A percentile compares a stretch with the other conserved stretches of the same genome.
These are phyloP conservation scores for Penicillium sp. DNA, from an alignment of 2,329 filamentous ascomycete species.

Conservation along the genomic window DNA sequence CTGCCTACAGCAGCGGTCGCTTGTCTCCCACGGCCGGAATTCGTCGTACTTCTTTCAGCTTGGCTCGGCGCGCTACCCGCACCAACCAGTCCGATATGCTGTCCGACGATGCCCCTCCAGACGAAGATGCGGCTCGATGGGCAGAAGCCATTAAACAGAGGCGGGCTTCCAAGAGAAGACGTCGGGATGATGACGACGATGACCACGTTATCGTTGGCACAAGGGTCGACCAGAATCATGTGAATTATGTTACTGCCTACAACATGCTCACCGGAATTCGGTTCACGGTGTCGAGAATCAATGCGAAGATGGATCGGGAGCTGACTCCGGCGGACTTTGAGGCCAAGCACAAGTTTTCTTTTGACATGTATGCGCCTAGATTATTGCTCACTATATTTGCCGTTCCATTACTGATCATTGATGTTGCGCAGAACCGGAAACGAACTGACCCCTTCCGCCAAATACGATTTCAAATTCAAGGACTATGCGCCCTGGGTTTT, in stretches of 20 bases:
- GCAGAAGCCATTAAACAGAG: constrained; percentile 88
- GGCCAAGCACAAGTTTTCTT: constrained; percentile 92
- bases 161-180: constrained; percentile 70
- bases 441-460: constrained; percentile 91
- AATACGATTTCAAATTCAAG: constrained; percentile 99
- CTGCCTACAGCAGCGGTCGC: constrained; percentile 60
- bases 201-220: constrained; percentile 83
- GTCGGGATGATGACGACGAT: constrained; percentile 84
- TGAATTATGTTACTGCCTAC: constrained; percentile 95
- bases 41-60: constrained; percentile 71
- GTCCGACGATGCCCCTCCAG: constrained; percentile 76
- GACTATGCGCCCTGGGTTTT: constrained; percentile 99
- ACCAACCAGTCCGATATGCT: constrained; percentile 73
- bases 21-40: constrained; percentile 64
- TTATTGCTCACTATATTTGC: too few relatives aligned
- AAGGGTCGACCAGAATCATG: constrained; percentile 93
- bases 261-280: constrained; percentile 99
- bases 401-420: too few relatives aligned
- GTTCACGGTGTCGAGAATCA: constrained; percentile 89
- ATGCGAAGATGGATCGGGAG: constrained; percentile 88
- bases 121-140: constrained; percentile 86
- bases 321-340: constrained; percentile 87
- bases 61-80: constrained; percentile 73
- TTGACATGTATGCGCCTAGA: constrained; percentile 76
- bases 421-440: constrained; percentile 64